Evolutionary conservation across 768 basidiomycete species (phyloP), one percentile per base, ranked within the genome.

Genomic region (Russula ochroleuca): DNA sequence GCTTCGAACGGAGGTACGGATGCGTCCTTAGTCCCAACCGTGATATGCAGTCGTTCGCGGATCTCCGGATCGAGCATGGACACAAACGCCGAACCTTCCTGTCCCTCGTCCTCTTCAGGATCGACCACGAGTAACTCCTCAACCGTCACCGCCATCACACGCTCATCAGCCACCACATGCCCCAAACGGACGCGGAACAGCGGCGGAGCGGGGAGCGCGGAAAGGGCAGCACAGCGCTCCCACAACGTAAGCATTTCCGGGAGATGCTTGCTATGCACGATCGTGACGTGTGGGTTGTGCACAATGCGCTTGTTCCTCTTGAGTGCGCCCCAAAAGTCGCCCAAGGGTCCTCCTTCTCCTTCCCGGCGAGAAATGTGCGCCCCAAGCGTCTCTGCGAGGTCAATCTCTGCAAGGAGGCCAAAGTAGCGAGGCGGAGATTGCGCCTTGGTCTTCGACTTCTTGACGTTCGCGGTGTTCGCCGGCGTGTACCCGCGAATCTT

Each of bases 131-230:
- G 63, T 13, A 97, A 64, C 53, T 84, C 78, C 2, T 86, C 85
- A 35, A 97, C 82, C 0, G 85, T 83, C 11, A 90, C 70, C 2
- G 90, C 87, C 91, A 98, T 93, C 8, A 93, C 83, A 33, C 88
- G 76, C 25, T 81, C 81, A 68, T 94, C 83, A 84, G 88, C 94
- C 13, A 94, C 74, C 14, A 96, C 73, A 57, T 79, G 73, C 5
- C 80, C 80, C 17, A 97, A 76, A 37, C 72, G 77, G 67, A 88
- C 85, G 23, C 76, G 74, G 73, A 92, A 90, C 59, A 83, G 64
- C 0, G 87, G 85, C 13, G 83, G 78, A 0, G 19, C 61, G 33
- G 68, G 64, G 28, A 73, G 70, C 14, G 70, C 62, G 37, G 80
- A 72, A 25, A 91, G 73, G 7, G 60, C 70, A 19, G 68, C 70